Conservation (phyloP, 306 rosid genomes). For the Vachellia collinsii region DNA sequence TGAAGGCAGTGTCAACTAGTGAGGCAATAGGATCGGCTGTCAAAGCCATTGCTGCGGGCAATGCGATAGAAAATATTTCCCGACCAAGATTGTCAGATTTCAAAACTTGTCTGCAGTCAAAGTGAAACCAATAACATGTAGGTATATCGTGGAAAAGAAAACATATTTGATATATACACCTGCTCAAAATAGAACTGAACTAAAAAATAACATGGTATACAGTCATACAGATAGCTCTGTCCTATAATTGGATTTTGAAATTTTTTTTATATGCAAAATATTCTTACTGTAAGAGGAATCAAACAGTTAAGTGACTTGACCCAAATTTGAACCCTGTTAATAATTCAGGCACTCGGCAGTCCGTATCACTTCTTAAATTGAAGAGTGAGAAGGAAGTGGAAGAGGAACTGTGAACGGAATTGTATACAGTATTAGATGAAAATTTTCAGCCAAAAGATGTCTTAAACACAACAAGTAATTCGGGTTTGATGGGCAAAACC, state of each 20-base stretch:
- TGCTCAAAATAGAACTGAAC: not conserved
- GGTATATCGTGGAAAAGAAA: not conserved
- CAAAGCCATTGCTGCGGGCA: constrained; percentile 91
- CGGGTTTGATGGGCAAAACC: constrained; percentile 5
- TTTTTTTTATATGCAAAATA: too few species aligned
- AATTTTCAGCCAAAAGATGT: not conserved
- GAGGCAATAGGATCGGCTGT: constrained; percentile 97
- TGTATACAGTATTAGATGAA: constrained; percentile 16
- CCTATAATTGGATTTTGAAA: not conserved
- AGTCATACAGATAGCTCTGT: not conserved
- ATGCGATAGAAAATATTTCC: constrained; percentile 80
- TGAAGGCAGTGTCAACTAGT: constrained; percentile 89
- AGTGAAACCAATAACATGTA: constrained; percentile 9
- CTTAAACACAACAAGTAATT: not conserved
- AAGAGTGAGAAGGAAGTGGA: not conserved
- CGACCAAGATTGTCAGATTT: constrained; percentile 64
- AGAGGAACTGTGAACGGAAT: not conserved
- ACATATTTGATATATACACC: not conserved
- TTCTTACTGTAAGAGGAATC: too few species aligned
- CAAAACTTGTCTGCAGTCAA: constrained; percentile 11
- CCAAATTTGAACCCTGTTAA: not conserved
- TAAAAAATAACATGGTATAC: not conserved
- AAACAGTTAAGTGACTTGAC: not conserved
- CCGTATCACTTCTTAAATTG: constrained; percentile 6
- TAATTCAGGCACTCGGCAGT: not conserved